phyloP scores from a whole-genome alignment of 345 rosid genomes.

The Anacardium occidentale region DNA sequence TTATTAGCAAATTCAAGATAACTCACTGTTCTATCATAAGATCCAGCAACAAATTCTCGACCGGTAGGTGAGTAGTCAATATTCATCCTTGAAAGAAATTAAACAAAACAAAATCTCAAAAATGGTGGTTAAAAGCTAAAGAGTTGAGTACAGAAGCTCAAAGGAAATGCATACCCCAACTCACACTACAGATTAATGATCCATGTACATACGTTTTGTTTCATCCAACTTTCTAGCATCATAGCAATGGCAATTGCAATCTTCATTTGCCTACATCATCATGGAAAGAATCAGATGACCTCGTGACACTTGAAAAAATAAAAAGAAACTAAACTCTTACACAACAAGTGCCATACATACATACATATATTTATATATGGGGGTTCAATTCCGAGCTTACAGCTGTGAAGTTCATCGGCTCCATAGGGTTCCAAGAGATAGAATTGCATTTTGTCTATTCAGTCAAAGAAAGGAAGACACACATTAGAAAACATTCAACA shows the following conservation, averaged over 20 bases:
- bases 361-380: no score
- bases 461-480: slow-evolving; percentile 10
- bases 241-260: slow-evolving; percentile 86
- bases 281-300: slow-evolving; percentile 11
- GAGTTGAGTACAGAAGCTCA: not conserved
- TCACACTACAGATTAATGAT: slow-evolving; percentile 99
- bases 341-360: no score
- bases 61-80: slow-evolving; percentile 98
- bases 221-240: slow-evolving; percentile 84
- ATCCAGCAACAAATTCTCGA: slow-evolving; percentile 95
- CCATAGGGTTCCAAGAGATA: slow-evolving; percentile 97
- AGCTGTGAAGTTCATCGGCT: slow-evolving; percentile 95
- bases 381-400: slow-evolving; percentile 66
- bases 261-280: slow-evolving; percentile 89
- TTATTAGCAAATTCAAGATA: slow-evolving; percentile 5
- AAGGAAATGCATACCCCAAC: slow-evolving; percentile 25
- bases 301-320: no score
- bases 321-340: no score
- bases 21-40: slow-evolving; percentile 92
- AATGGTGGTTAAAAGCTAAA: not conserved
- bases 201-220: slow-evolving; percentile 90
- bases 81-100: slow-evolving; percentile 67
- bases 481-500: no score
- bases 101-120: slow-evolving; percentile 9
- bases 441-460: slow-evolving; percentile 86